Base-by-base conservation (phyloP, 2,329 filamentous ascomycete genomes). In the Hypoxylon sp. region DNA sequence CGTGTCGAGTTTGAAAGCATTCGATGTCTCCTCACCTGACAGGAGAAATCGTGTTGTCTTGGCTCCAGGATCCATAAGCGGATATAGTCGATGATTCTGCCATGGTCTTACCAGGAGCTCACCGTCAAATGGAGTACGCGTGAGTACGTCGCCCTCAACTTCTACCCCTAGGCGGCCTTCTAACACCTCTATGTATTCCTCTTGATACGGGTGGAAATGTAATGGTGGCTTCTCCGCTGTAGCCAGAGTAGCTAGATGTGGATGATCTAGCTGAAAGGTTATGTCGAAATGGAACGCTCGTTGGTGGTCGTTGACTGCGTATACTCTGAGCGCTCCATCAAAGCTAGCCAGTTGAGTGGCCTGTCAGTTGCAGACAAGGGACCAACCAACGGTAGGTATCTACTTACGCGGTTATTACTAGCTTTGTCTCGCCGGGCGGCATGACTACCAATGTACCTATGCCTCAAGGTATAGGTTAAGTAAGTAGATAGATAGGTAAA, bases 201-300 rank as follows among this genome's bases (percentile, higher is more conserved):
- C 45, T 29, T 62, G 61, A 1, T 50, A 29, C 21, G 37, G 36
- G 7, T 63, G 59, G 26, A 63, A 62, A 31, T 63, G 61, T 2
- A 30, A 5, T 4, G 59, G 61, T 8, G 58, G 60, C 31, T 61
- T 63, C 4, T 25, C 19, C 6, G 12, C 9, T 8, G 19, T 20
- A 3, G 32, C n/a, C 5, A 15, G 20, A n/a, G 20, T 9, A 8
- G 23, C 19, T 5, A 17, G 15, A n/a, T n/a, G n/a, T 7, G 41
- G 41, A 9, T 44, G 41, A 9, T 16, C 15, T 27, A 27, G 11
- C 9, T 17, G 12, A n/a, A 44, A 44, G 5, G 41, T 34, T 4
- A 19, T 30, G 7, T 44, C 41, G 17, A 44, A 44, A 13, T 9
- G 9, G 9, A 6, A 25, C 5, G 21, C 21, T 6, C 9, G 21